A percentile compares a stretch with the other conserved stretches of the same genome.
Conservation (phyloP, 2,329 filamentous ascomycete species). For the Apiospora malaysiana region DNA sequence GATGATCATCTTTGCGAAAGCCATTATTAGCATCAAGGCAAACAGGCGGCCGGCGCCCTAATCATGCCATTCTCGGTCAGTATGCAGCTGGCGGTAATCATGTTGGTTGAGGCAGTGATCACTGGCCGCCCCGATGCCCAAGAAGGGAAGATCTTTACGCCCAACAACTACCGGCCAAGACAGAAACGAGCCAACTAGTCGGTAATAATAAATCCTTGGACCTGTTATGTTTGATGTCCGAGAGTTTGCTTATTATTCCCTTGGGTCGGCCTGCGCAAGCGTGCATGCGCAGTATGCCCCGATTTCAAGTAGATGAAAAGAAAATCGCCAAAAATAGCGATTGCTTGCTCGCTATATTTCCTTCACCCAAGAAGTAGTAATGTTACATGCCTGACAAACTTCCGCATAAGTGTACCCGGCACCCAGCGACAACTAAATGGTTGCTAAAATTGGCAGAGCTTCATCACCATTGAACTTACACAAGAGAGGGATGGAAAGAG, state of each 20-base stretch:
- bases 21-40: not conserved
- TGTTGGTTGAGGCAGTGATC: not conserved
- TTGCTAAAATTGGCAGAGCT: constrained; percentile 2
- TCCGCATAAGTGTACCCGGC: not conserved
- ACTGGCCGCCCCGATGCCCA: constrained; percentile 1
- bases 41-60: not conserved
- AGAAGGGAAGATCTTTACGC: not conserved
- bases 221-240: not conserved
- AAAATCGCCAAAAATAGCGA: not conserved
- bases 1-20: not conserved
- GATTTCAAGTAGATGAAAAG: not conserved
- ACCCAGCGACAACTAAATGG: not conserved
- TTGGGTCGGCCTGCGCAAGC: not conserved
- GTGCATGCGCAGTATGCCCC: not conserved
- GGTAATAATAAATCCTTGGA: not conserved
- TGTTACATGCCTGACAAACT: not conserved
- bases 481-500: not conserved
- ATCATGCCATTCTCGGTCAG: not conserved
- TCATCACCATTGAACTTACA: not conserved
- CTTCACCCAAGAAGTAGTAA: constrained; percentile 5
- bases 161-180: not conserved
- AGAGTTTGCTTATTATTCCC: constrained; percentile 5
- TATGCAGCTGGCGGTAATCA: not conserved
- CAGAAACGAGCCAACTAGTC: not conserved
- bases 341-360: not conserved